Evolutionary conservation across 2,329 filamentous ascomycete genomes (phyloP).

Genomic region (Alternaria arborescens): DNA sequence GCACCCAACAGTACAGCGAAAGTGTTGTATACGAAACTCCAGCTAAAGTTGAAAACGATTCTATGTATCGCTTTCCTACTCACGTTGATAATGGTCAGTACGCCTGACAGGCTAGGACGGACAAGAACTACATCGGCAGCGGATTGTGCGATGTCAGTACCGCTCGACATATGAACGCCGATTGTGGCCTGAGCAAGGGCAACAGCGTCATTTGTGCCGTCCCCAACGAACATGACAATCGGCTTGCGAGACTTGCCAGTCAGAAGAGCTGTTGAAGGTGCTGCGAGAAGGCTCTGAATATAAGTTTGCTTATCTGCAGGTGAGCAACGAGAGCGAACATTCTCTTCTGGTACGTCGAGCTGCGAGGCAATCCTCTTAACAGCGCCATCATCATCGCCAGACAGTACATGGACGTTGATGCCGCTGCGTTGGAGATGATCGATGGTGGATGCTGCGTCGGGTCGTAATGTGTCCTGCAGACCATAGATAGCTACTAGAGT

Average conservation of each 20-base stretch:
- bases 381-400: conserved; percentile 63
- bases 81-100: conserved; percentile 66
- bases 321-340: conserved; percentile 58
- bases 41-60: conserved; percentile 72
- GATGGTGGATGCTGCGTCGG: conserved; percentile 62
- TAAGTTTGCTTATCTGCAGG: conserved; percentile 65
- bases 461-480: conserved; percentile 58
- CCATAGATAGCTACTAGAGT: conserved; percentile 59
- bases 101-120: conserved; percentile 54
- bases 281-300: conserved; percentile 48
- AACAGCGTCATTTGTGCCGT: conserved; percentile 83
- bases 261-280: background rate
- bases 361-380: conserved; percentile 57
- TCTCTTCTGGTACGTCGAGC: conserved; percentile 46
- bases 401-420: conserved; percentile 64
- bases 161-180: conserved; percentile 72
- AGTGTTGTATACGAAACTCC: conserved; percentile 75
- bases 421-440: conserved; percentile 57
- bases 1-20: conserved; percentile 72
- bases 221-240: conserved; percentile 73
- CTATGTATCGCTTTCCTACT: conserved; percentile 53
- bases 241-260: conserved; percentile 15
- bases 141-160: conserved; percentile 67
- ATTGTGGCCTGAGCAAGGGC: conserved; percentile 75
- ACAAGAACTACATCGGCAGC: conserved; percentile 76